Conservation (phyloP, 257 asterid genomes). For the Anisodus tanguticus region DNA sequence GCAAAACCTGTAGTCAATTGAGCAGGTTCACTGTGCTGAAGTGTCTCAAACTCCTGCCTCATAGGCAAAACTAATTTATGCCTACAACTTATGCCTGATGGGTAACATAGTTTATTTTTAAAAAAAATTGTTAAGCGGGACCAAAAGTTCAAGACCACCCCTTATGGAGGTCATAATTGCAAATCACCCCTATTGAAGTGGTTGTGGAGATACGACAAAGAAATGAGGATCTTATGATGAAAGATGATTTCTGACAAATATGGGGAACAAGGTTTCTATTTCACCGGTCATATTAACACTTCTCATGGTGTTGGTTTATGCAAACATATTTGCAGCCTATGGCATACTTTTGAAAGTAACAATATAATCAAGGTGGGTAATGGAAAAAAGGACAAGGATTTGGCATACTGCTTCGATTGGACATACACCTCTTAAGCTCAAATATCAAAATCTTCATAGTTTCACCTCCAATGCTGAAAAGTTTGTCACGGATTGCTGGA, state of each 20-base stretch:
- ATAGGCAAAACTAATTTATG: neutral
- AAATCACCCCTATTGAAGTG: neutral
- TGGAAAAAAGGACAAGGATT: slow-evolving; percentile 7
- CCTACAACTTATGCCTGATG: neutral
- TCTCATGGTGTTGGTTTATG: neutral
- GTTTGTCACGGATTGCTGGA: neutral
- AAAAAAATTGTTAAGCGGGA: neutral
- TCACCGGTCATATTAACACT: neutral
- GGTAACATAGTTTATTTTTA: neutral
- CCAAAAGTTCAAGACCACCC: neutral
- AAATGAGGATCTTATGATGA: neutral
- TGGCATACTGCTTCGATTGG: neutral
- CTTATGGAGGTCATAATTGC: too few relatives aligned
- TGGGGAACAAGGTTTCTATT: neutral
- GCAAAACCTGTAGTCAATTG: neutral
- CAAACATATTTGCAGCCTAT: neutral
- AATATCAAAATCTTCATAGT: neutral
- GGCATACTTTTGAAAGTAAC: neutral
- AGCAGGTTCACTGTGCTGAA: neutral
- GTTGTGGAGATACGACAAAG: neutral
- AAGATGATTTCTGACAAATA: neutral
- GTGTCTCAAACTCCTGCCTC: neutral
- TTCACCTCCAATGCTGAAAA: slow-evolving; percentile 14
- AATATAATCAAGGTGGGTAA: neutral
- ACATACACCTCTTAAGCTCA: neutral